Base-by-base conservation (phyloP, 1,139 yeast genomes). In the Geotrichum reessii region DNA sequence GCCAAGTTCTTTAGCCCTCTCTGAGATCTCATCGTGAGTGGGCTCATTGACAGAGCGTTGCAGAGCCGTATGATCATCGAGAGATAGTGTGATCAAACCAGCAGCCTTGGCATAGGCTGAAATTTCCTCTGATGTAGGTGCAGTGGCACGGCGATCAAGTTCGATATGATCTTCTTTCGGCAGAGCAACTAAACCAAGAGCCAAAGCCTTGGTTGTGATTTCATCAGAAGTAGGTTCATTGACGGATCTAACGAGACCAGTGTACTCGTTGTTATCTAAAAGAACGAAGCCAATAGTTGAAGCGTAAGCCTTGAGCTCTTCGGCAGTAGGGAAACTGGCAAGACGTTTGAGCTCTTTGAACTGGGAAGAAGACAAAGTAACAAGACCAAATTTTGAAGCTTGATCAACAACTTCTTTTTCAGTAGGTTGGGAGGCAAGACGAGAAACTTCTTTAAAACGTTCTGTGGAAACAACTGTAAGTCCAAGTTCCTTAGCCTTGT, bases 171-270 rank as follows among this genome's bases (percentile, higher is more conserved):
- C 79, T 0, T 71, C 74, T 9, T 65, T 58, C 2, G 75, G 65
- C 47, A 79, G 59, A 0, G 76, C 72, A 17, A 73, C 71, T 54
- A 73, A 65, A 5, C 80, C 81, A 57, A 71, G 64, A 8, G 72
- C 68, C 58, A 60, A 55, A 8, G 81, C 81, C 47, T 69, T 69
- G 8, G 67, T 64, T 22, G 68, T 63, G 24, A 75, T 63, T 47
- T 75, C 77, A 6, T 71, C 69, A 47, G 58, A 65, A n/a, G 63
- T 59, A 19, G 60, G 48, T 33, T 53, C 51, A 21, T 50, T 50
- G 17, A 55, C 58, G 3, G 53, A 49, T 47, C 52, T 58, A 48
- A 59, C 21, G 51, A 68, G 62, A 17, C 56, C 58, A 14, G 57
- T 57, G 58, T 67, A 67, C 21, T 71, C 71, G 0, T 65, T 60